phyloP scores from a whole-genome alignment of 1,284 basidiomycete genomes.

The Coniferiporia sulphurascens region DNA sequence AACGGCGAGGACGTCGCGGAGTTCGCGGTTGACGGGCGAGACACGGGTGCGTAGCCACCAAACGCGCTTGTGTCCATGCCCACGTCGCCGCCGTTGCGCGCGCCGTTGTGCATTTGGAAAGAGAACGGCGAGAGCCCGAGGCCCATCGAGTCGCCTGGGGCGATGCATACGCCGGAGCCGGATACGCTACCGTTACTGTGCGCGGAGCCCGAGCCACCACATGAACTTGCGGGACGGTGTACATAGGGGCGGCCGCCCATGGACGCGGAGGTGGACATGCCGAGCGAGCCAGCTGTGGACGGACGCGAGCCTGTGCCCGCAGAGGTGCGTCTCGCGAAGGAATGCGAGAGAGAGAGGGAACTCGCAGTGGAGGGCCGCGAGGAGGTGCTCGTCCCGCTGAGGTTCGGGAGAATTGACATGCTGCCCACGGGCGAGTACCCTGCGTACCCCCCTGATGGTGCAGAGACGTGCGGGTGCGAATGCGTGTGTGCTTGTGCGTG shows the following conservation, averaged over 20 bases:
- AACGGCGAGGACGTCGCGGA: conserved; percentile 9
- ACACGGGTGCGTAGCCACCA: not conserved
- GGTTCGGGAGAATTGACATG: conserved; percentile 8
- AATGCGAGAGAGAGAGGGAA: conserved; percentile 11
- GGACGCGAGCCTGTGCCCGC: conserved; percentile 8
- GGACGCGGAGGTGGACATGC: not conserved
- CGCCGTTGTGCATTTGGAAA: not conserved
- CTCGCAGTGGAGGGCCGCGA: conserved; percentile 16
- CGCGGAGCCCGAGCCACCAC: not conserved
- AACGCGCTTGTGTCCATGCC: not conserved
- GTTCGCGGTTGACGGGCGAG: conserved; percentile 15
- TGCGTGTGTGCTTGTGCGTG: conserved; percentile 6
- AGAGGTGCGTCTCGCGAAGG: conserved; percentile 8
- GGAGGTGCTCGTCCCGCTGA: conserved; percentile 1
- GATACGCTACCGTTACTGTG: no score
- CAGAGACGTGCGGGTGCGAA: not conserved
- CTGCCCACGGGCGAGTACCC: conserved; percentile 2
- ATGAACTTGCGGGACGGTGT: conserved; percentile 13
- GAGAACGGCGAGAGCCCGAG: conserved; percentile 12
- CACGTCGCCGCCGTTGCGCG: not conserved
- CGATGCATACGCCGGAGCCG: no score
- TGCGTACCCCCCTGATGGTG: conserved; percentile 1
- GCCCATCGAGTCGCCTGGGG: not conserved
- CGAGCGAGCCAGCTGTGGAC: conserved; percentile 7
- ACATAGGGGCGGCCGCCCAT: not conserved